phyloP scores from a whole-genome alignment of 2,329 filamentous ascomycete genomes.

The Fonsecaea nubica region DNA sequence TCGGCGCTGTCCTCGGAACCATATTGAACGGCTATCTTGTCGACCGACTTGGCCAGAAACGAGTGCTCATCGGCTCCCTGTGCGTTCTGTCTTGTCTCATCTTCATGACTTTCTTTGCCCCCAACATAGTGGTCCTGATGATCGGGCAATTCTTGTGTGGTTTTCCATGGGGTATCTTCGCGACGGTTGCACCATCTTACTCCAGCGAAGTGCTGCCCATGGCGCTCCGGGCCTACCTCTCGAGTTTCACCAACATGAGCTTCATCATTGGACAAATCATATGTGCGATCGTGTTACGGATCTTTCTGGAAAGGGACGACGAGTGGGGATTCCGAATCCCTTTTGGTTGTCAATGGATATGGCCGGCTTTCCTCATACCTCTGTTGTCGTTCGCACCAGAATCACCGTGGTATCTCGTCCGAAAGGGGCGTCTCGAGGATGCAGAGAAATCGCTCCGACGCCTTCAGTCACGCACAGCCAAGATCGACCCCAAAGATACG shows the following conservation, averaged over 20 bases:
- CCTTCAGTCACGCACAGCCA: slow-evolving; percentile 34
- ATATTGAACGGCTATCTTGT: slow-evolving; percentile 31
- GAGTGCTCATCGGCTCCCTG: slow-evolving; percentile 30
- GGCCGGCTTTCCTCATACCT: slow-evolving; percentile 39
- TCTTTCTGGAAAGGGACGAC: slow-evolving; percentile 27
- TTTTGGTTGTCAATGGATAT: slow-evolving; percentile 37
- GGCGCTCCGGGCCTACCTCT: slow-evolving; percentile 29
- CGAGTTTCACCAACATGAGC: slow-evolving; percentile 26
- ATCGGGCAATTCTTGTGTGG: slow-evolving; percentile 42
- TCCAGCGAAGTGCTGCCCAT: slow-evolving; percentile 33
- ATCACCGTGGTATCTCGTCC: slow-evolving; percentile 42
- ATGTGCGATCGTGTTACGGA: slow-evolving; percentile 42
- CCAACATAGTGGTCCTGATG: slow-evolving; percentile 40
- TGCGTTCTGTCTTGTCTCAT: slow-evolving; percentile 37
- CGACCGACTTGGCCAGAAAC: slow-evolving; percentile 30
- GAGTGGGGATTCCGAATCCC: slow-evolving; percentile 42
- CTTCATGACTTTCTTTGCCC: slow-evolving; percentile 43
- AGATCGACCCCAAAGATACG: slow-evolving; percentile 37
- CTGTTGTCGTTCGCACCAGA: slow-evolving; percentile 41
- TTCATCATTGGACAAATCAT: slow-evolving; percentile 43
- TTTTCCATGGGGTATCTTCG: slow-evolving; percentile 36
- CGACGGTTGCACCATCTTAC: slow-evolving; percentile 32
- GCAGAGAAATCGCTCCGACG: slow-evolving; percentile 40
- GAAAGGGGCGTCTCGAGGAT: slow-evolving; percentile 37
- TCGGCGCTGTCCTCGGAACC: slow-evolving; percentile 32